These are phyloP conservation scores for Carex kokanica DNA, from an alignment of 176 grass and related monocot species.

Conservation along the genomic window DNA sequence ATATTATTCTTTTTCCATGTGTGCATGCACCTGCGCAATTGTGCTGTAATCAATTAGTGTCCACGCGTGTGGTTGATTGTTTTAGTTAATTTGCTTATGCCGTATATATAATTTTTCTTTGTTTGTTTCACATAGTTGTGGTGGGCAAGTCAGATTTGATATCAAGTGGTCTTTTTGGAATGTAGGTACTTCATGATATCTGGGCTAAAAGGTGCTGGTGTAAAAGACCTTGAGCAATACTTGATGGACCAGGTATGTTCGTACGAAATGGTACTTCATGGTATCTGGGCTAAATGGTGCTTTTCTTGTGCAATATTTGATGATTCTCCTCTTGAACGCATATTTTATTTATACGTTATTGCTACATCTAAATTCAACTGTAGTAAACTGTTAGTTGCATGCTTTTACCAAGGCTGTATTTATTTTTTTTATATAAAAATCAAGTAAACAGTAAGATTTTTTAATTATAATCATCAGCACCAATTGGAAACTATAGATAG, in stretches of 20 bases:
- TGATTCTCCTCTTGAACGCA: constrained; percentile 12
- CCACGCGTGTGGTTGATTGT: neutral
- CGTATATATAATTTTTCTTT: neutral
- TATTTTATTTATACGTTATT: constrained; percentile 8
- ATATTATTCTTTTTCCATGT: neutral
- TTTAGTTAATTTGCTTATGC: neutral
- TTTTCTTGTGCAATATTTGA: neutral
- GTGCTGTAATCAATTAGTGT: neutral
- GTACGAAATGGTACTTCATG: neutral
- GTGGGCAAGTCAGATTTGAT: neutral
- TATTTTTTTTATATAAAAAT: neutral
- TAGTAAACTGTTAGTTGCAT: too few species aligned
- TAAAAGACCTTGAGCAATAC: constrained; percentile 86
- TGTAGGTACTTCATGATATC: constrained; percentile 96
- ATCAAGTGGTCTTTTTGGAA: neutral
- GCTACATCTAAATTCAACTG: neutral
- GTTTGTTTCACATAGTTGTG: constrained; percentile 15
- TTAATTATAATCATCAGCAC: neutral
- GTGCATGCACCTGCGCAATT: neutral
- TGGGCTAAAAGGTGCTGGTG: constrained; percentile 80
- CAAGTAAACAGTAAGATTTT: neutral
- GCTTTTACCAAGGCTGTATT: neutral
- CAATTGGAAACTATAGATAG: neutral
- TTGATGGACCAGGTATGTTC: constrained; percentile 78
- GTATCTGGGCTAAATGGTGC: too few species aligned